Percentiles rank a stretch among this genome's conserved stretches.
Evolutionary conservation across 1,139 yeast species (phyloP).

Genomic region (Blastobotrys buckinghamii): DNA sequence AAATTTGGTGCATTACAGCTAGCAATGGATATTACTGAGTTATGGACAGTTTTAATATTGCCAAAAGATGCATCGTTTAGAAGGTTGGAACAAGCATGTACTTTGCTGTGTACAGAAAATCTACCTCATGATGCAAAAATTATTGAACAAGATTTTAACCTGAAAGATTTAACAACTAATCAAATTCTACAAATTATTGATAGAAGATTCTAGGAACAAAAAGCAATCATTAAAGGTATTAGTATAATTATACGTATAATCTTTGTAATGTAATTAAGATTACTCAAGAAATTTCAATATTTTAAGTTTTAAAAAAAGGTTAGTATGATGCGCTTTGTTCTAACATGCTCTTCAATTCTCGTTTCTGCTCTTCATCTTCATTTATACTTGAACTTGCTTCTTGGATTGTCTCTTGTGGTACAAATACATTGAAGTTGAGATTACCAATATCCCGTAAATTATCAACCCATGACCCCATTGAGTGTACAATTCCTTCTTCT

Average conservation of each 20-base stretch:
- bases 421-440: slow-evolving; percentile 11
- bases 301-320: background rate
- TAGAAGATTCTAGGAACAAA: background rate
- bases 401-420: background rate
- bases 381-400: background rate
- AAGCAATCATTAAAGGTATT: background rate
- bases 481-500: slow-evolving; percentile 27
- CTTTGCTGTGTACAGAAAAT: slow-evolving; percentile 17
- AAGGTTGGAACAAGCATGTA: slow-evolving; percentile 20
- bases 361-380: background rate
- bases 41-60: slow-evolving; percentile 35
- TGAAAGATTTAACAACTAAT: slow-evolving; percentile 14
- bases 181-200: slow-evolving; percentile 17
- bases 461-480: slow-evolving; percentile 25
- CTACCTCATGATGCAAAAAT: background rate
- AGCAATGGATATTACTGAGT: slow-evolving; percentile 44
- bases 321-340: slow-evolving; percentile 3
- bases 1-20: slow-evolving; percentile 53
- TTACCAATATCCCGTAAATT: slow-evolving; percentile 22
- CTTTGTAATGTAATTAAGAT: no score
- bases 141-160: background rate
- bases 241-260: background rate
- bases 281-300: no score
- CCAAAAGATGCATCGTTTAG: slow-evolving; percentile 26
- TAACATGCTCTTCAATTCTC: background rate